Evolutionary conservation across 371 early-diverging fungal genomes (phyloP), one percentile per base, ranked within the genome.

Genomic region (Parasitella parasitica): DNA sequence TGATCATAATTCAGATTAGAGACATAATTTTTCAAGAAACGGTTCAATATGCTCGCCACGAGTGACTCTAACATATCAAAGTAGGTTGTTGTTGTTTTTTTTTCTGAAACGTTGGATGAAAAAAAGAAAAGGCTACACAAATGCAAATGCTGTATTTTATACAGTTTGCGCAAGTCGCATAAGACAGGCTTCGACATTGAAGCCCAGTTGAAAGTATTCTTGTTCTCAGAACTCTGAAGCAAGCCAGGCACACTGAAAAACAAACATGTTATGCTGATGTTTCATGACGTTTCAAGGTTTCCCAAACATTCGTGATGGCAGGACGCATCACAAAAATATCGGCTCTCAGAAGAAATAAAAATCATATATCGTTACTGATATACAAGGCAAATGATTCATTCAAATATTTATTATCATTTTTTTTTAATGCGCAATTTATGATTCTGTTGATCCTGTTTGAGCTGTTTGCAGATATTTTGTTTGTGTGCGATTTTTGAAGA

Each of bases 1-100:
- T 95, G 96, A 30, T 89, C 89, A 32, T 90, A 90, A 64, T 93
- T 93, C 18, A 95, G 78, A 71, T 94, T 93, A 52, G 86, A 89
- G 11, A 94, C 92, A 77, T 94, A 94, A 64, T 87, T 91, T 54
- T 94, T 94, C 22, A 94, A 86, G 60, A 94, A 75, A 64, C 88
- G 79, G 67, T 93, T 93, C 50, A 92, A 81, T 34, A 93, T 79
- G 32, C 79, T 85, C 9, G 91, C 89, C 6, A 92, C 84, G 37
- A 93, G 80, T 27, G 86, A 81, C 66, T 93, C 94, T 67, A 93
- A 89, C 91, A 93, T 91, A 32, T 32, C 11, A 32, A 32, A 32
- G 8, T 32, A 32, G 4, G 6, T 32, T 1, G 4, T 32, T 32
- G 5, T 34, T 58, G 16, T 38, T 28, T 46, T 20, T 6, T 46